Evolutionary conservation across 768 basidiomycete genomes (phyloP).

Genomic region (Sporobolomyces phaffii): DNA sequence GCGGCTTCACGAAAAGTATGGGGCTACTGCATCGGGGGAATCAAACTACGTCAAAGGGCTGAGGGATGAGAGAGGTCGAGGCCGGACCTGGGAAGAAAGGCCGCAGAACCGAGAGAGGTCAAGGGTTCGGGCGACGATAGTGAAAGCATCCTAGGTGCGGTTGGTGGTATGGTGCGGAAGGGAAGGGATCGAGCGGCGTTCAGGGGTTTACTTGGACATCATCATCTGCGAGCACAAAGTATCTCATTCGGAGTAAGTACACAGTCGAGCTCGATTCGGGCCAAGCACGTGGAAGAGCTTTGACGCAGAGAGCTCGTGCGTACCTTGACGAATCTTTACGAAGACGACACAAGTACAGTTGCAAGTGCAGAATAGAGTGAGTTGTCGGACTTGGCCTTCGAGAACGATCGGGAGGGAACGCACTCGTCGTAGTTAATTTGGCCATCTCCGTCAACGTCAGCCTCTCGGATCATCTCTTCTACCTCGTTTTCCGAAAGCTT

Average conservation of each 20-base stretch:
- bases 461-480: constrained; percentile 95
- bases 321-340: constrained; percentile 4
- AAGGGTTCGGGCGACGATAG: no score
- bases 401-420: no score
- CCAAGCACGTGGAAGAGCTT: no score
- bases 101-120: no score
- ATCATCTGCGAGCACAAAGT: constrained; percentile 69
- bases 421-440: constrained; percentile 86
- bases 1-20: no score
- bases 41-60: constrained; percentile 2
- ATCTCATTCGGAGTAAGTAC: no score
- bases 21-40: constrained; percentile 1
- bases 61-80: background rate
- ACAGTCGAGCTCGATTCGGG: no score
- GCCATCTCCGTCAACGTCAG: constrained; percentile 92
- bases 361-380: constrained; percentile 47
- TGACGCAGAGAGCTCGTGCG: no score
- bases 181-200: background rate
- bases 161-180: no score
- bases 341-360: background rate
- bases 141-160: no score
- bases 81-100: background rate
- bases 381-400: no score
- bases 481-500: constrained; percentile 80
- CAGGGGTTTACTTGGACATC: constrained; percentile 57